Conservation (phyloP, 2,329 filamentous ascomycete genomes). For the Colletotrichum sp. region DNA sequence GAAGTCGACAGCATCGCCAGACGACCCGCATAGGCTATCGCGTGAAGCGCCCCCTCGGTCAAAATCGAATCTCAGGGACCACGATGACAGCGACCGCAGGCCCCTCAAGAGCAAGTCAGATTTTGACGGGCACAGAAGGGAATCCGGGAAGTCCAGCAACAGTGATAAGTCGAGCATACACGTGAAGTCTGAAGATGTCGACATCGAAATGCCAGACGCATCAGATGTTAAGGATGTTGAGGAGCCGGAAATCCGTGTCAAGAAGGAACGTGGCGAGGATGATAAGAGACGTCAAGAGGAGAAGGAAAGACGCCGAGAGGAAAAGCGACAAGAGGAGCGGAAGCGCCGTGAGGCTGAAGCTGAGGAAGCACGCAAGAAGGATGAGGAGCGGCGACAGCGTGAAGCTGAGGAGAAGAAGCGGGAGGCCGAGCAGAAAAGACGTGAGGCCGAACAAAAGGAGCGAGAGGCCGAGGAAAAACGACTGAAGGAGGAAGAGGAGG, state of each 20-base stretch:
- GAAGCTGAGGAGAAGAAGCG: constrained; percentile 19
- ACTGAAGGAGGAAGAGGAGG: constrained; percentile 30
- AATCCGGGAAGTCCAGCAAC: constrained; percentile 42
- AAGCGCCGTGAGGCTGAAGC: constrained; percentile 36
- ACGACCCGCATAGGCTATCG: constrained; percentile 39
- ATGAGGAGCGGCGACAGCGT: constrained; percentile 15
- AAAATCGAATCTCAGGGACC: constrained; percentile 40
- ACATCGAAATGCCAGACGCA: constrained; percentile 60
- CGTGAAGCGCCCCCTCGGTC: constrained; percentile 20
- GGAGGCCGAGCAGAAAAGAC: constrained; percentile 21
- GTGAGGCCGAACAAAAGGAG: constrained; percentile 33
- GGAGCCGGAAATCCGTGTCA: constrained; percentile 30
- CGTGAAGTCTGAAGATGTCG: constrained; percentile 61
- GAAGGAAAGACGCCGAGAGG: constrained; percentile 24
- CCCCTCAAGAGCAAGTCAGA: constrained; percentile 37
- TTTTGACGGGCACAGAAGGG: constrained; percentile 43
- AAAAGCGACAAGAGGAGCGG: constrained; percentile 23
- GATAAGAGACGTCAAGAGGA: constrained; percentile 35
- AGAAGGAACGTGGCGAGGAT: constrained; percentile 41
- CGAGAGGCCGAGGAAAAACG: constrained; percentile 42
- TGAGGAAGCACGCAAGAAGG: constrained; percentile 34
- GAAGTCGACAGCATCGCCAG: constrained; percentile 48
- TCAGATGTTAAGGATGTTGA: constrained; percentile 31
- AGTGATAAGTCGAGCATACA: constrained; percentile 56
- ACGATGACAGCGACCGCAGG: constrained; percentile 40